These are phyloP conservation scores for Bassia scoparia DNA, from an alignment of 148 eudicot species.

Conservation along the genomic window DNA sequence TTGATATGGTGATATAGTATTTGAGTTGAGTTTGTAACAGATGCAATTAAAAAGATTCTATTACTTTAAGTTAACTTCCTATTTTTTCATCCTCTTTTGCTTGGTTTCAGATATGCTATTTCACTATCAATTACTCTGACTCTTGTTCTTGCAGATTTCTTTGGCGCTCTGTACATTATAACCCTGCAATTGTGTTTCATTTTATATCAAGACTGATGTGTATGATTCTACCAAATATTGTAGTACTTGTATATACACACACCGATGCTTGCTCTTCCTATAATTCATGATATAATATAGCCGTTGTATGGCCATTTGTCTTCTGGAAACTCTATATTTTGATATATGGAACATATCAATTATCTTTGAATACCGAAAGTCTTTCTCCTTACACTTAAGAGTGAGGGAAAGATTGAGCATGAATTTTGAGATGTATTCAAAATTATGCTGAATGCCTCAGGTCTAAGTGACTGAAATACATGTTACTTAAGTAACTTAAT, in stretches of 20 bases:
- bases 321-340: neutral
- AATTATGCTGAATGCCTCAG: neutral
- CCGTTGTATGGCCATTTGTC: neutral
- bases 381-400: neutral
- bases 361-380: neutral
- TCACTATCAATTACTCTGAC: neutral
- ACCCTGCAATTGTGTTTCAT: slow-evolving; percentile 77
- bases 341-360: too few relatives aligned
- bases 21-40: neutral
- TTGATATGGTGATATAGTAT: neutral
- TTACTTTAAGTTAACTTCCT: neutral
- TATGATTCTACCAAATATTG: slow-evolving; percentile 31
- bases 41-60: neutral
- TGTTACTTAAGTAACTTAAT: too few relatives aligned
- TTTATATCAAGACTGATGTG: slow-evolving; percentile 81
- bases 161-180: slow-evolving; percentile 75
- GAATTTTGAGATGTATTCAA: neutral
- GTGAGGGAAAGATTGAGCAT: neutral
- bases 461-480: neutral
- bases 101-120: neutral
- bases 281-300: neutral
- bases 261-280: neutral
- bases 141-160: slow-evolving; percentile 61
- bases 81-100: neutral
- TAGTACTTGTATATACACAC: neutral